These are phyloP conservation scores for Leishmania turanica DNA, from an alignment of 208 protist genomes.

Conservation along the genomic window DNA sequence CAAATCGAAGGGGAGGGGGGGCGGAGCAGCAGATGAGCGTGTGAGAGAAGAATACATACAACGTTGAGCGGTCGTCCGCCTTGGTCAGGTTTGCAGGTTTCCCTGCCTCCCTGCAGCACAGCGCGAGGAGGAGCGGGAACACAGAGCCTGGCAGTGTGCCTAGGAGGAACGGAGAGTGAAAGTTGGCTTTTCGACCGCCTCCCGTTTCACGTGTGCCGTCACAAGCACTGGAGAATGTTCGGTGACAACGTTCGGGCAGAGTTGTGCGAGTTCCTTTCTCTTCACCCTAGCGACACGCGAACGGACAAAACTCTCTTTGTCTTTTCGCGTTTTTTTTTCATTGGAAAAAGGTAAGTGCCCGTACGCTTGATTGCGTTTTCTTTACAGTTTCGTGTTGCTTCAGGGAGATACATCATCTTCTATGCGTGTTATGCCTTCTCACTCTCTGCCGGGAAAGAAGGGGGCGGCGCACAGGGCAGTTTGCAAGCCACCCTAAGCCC, in stretches of 20 bases:
- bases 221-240: background rate
- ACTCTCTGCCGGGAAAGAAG: background rate
- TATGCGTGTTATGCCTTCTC: background rate
- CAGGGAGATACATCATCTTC: background rate
- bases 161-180: background rate
- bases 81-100: background rate
- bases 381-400: background rate
- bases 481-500: background rate
- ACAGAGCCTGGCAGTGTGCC: background rate
- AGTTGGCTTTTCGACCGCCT: background rate
- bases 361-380: background rate
- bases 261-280: background rate
- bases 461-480: too few species aligned
- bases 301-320: background rate
- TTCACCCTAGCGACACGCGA: background rate
- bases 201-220: background rate
- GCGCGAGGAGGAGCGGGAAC: background rate
- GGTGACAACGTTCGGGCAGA: background rate
- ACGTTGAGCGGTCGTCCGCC: background rate
- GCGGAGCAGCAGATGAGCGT: background rate
- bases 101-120: background rate
- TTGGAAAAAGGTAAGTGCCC: background rate
- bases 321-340: background rate
- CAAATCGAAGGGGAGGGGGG: background rate
- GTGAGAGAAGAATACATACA: background rate